phyloP scores from a whole-genome alignment of 441 rosid species.

The Corymbia calophylla region DNA sequence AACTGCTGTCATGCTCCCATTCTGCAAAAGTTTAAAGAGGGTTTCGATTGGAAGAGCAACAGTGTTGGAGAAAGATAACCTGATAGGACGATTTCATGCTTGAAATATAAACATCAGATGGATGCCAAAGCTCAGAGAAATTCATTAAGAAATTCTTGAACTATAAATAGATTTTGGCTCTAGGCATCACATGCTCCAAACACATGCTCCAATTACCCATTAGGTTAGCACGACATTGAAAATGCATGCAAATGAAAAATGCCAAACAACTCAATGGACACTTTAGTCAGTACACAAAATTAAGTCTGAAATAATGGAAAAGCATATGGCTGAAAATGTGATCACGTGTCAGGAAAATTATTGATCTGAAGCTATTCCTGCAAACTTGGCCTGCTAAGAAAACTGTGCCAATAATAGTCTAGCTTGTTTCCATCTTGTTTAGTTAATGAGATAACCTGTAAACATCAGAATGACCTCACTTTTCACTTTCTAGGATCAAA shows the following conservation, averaged over 20 bases:
- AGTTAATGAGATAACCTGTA: not conserved
- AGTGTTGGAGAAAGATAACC: constrained; percentile 6
- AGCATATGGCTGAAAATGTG: not conserved
- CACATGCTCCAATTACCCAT: not conserved
- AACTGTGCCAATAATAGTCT: not conserved
- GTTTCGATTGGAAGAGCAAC: constrained; percentile 21
- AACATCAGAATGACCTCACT: not conserved
- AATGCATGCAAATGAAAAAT: not conserved
- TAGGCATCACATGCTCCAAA: not conserved
- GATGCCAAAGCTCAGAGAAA: not conserved
- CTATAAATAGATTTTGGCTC: not conserved
- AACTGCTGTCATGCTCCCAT: constrained; percentile 60
- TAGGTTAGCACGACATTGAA: not conserved
- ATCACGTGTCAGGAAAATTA: not conserved
- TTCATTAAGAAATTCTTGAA: not conserved
- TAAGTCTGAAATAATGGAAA: not conserved
- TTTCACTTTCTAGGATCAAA: not conserved
- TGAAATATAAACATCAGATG: not conserved
- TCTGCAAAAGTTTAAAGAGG: constrained; percentile 43
- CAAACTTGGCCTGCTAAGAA: not conserved
- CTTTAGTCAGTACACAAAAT: not conserved
- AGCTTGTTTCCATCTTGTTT: not conserved
- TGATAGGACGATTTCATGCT: not conserved
- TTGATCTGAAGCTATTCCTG: not conserved
- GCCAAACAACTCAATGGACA: not conserved